phyloP scores from a whole-genome alignment of 345 rosid species.

The Citrus maxima region DNA sequence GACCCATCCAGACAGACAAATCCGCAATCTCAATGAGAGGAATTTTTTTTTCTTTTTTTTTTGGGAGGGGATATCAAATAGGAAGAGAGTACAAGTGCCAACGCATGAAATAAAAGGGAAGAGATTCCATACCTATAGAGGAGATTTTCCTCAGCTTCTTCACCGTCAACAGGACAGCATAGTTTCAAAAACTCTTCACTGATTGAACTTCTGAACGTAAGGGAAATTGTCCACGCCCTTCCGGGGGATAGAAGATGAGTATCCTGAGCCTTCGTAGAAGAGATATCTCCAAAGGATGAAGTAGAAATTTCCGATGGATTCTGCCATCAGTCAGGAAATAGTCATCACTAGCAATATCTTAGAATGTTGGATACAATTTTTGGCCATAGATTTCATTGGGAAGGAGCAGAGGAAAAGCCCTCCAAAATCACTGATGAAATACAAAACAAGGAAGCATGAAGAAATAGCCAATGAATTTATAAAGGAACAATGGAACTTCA shows the following conservation, averaged over 20 bases:
- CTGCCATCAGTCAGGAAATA: slow-evolving; percentile 32
- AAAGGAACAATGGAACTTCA: background rate
- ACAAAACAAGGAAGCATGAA: background rate
- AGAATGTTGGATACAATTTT: background rate
- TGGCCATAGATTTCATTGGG: background rate
- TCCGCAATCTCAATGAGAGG: background rate
- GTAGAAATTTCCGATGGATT: slow-evolving; percentile 40
- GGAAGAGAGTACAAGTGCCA: background rate
- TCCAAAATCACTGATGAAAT: background rate
- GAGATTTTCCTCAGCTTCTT: slow-evolving; percentile 43
- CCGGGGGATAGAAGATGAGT: slow-evolving; percentile 50
- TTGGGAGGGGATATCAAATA: background rate
- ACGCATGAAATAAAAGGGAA: background rate
- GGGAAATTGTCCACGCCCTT: slow-evolving; percentile 71
- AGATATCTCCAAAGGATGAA: slow-evolving; percentile 28
- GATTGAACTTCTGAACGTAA: slow-evolving; percentile 36
- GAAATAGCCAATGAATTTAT: background rate
- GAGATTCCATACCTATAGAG: slow-evolving; percentile 55
- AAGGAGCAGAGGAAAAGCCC: background rate
- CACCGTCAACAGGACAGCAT: slow-evolving; percentile 31
- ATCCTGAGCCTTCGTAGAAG: slow-evolving; percentile 24
- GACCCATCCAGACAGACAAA: background rate
- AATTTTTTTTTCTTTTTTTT: background rate
- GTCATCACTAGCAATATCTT: background rate
- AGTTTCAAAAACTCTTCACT: slow-evolving; percentile 52